Base-by-base conservation (phyloP, 306 rosid species). In the Begonia masoniana region DNA sequence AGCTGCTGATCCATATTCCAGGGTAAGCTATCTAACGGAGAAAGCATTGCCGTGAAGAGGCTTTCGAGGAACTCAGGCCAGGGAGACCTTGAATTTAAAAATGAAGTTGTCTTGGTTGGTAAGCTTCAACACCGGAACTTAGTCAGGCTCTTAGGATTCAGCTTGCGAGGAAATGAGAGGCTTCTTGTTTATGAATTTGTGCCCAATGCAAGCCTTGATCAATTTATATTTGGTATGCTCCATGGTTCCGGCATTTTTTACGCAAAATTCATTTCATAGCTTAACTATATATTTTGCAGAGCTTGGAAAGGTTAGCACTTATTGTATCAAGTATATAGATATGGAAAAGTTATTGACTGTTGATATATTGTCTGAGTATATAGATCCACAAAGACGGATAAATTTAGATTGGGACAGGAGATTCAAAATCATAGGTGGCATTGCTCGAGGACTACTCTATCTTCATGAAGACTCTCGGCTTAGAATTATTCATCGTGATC, bases 71-170 rank as follows among this genome's bases (percentile, higher is more conserved):
- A 78, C 56, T 85, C 89, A 6, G 56, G 79, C 76, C 95, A 85
- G 63, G 89, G 95, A 39, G 46, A 67, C 47, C 66, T 71, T 35
- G 95, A 85, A 66, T 76, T 81, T 5, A 84, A 60, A 55, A 84
- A 84, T 56, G 86, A 84, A 62, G 61, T 84, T 16, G 59, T 62
- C 43, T 51, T 78, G 9, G 70, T 85, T 17, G 71, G 79, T 7
- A 81, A 78, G 60, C 89, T 85, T 57, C 91, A 85, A 47, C 87
- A 78, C 23, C 74, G 62, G 57, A 85, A 81, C 68, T 74, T 85
- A 24, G 82, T 79, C 57, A 77, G 72, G 70, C 73, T 85, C 15
- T 52, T 85, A 42, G 95, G 87, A 0, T 85, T 71, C 56, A 58
- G 73, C 65, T 26, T 76, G 43, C 84, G 76, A 19, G 82, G 57